Percentiles rank a stretch among this genome's conserved stretches.
Evolutionary conservation across 257 asterid species (phyloP).

Genomic region (Solanum stenotomum): DNA sequence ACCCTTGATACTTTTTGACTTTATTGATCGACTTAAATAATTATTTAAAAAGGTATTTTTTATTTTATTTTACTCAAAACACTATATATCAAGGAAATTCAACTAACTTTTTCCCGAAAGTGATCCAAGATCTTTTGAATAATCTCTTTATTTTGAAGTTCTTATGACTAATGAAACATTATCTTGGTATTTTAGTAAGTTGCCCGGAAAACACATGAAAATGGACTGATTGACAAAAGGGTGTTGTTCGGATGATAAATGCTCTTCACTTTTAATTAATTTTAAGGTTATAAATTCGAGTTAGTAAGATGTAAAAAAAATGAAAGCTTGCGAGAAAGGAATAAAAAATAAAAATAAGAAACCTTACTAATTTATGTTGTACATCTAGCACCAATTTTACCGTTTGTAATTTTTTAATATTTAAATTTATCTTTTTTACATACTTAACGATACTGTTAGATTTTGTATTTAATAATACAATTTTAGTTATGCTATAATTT

Average conservation of each 20-base stretch:
- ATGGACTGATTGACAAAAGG: no score
- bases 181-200: no score
- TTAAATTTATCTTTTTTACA: no score
- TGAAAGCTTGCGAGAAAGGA: background rate
- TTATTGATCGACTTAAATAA: background rate
- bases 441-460: background rate
- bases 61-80: background rate
- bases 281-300: no score
- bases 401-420: background rate
- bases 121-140: background rate
- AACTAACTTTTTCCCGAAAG: background rate
- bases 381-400: background rate
- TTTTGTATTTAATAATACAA: background rate
- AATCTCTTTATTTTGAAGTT: background rate
- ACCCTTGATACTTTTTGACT: background rate
- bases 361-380: background rate
- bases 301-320: no score
- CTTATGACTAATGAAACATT: no score
- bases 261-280: rapidly evolving
- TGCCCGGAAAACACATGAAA: no score
- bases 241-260: background rate
- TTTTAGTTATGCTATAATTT: background rate
- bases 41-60: no score
- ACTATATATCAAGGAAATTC: background rate
- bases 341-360: no score